Conservation (phyloP, 1,139 yeast species). For the Yamadazyma trypodendri region DNA sequence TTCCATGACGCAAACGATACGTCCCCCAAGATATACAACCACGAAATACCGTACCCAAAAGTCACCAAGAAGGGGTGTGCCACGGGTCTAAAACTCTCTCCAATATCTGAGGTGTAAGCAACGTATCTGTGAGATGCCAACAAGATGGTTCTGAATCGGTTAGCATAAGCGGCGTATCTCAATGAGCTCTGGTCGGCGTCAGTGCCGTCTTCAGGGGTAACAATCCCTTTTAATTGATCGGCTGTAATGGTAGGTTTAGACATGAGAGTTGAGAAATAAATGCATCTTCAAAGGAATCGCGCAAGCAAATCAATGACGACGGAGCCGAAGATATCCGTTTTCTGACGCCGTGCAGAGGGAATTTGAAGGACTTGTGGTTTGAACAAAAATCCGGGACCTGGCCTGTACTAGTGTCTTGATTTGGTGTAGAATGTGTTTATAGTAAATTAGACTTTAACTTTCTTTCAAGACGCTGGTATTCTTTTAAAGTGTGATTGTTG, state of each 20-base stretch:
- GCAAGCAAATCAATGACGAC: background rate
- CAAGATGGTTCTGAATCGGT: constrained; percentile 66
- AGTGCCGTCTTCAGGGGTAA: constrained; percentile 12
- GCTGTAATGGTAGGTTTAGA: background rate
- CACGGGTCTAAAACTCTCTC: constrained; percentile 86
- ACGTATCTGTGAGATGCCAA: constrained; percentile 80
- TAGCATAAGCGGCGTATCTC: constrained; percentile 83
- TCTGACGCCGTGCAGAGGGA: too few relatives aligned
- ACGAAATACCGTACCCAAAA: constrained; percentile 70
- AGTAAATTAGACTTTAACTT: too few relatives aligned
- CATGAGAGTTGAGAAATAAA: background rate
- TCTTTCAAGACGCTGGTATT: too few relatives aligned
- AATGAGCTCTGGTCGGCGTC: constrained; percentile 26
- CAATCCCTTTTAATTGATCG: constrained; percentile 16
- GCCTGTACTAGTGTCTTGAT: too few relatives aligned
- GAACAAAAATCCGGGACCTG: too few relatives aligned
- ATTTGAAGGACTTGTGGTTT: too few relatives aligned
- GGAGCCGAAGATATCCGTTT: too few relatives aligned
- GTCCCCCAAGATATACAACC: constrained; percentile 79
- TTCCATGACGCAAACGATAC: constrained; percentile 77
- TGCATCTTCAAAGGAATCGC: background rate
- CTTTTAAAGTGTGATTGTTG: background rate
- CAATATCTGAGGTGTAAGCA: constrained; percentile 85
- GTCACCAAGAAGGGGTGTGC: constrained; percentile 68
- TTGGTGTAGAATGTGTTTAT: too few relatives aligned